Conservation (phyloP, 768 basidiomycete genomes). For the Termitomyces sp. region DNA sequence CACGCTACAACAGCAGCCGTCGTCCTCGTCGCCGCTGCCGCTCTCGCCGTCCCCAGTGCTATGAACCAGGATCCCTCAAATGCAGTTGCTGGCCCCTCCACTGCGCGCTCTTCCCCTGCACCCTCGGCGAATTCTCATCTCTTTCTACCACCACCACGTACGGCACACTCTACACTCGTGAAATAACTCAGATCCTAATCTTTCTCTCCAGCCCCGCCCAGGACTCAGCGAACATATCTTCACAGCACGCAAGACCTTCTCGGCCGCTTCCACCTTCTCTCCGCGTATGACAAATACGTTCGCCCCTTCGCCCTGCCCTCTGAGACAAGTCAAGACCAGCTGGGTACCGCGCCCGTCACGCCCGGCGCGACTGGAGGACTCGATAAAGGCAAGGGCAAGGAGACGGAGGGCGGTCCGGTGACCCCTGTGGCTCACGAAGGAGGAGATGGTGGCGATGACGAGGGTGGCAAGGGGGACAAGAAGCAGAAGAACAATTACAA, state of each 20-base stretch:
- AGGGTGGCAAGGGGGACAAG: constrained; percentile 51
- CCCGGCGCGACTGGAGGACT: constrained; percentile 17
- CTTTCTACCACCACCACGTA: constrained; percentile 39
- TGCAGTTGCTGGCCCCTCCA: constrained; percentile 64
- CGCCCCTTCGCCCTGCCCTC: constrained; percentile 40
- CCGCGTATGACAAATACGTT: constrained; percentile 81
- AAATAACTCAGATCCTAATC: constrained; percentile 2
- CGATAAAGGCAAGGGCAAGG: constrained; percentile 51
- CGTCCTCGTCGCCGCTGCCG: constrained; percentile 16
- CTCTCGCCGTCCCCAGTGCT: constrained; percentile 9
- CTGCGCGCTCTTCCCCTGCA: constrained; percentile 22
- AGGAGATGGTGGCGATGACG: constrained; percentile 52
- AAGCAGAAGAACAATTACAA: constrained; percentile 77
- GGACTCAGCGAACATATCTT: constrained; percentile 44
- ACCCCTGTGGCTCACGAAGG: constrained; percentile 30
- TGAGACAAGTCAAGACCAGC: constrained; percentile 20
- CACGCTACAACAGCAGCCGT: constrained; percentile 14
- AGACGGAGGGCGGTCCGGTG: constrained; percentile 27
- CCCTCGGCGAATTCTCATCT: constrained; percentile 22
- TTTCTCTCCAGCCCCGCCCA: constrained; percentile 23
- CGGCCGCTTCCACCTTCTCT: constrained; percentile 59
- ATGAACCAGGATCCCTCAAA: constrained; percentile 42
- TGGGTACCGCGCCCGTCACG: constrained; percentile 11
- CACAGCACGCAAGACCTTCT: constrained; percentile 78
- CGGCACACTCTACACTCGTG: constrained; percentile 9